phyloP scores from a whole-genome alignment of 352 stramenopile species.

The Pythium coloratum region DNA sequence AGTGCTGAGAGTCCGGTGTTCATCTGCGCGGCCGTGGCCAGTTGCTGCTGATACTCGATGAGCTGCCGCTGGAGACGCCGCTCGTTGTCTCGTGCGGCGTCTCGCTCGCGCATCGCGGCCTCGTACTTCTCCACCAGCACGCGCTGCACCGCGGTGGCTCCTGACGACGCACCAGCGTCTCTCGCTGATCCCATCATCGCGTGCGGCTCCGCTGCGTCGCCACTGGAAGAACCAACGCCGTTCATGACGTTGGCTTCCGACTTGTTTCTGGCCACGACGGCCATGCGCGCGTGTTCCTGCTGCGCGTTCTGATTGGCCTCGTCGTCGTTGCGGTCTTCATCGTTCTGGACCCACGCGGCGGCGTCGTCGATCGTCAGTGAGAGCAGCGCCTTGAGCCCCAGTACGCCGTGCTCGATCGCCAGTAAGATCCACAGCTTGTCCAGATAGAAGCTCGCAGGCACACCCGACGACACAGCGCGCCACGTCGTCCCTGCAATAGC shows the following conservation, averaged over 20 bases:
- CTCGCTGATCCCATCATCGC: background rate
- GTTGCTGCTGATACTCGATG: slow-evolving; percentile 21
- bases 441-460: slow-evolving; percentile 32
- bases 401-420: slow-evolving; percentile 61
- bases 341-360: slow-evolving; percentile 68
- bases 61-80: slow-evolving; percentile 31
- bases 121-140: slow-evolving; percentile 48
- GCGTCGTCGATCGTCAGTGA: slow-evolving; percentile 69
- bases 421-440: slow-evolving; percentile 66
- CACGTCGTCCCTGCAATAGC: slow-evolving; percentile 19
- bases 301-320: slow-evolving; percentile 30
- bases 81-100: slow-evolving; percentile 43
- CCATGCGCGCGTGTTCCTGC: slow-evolving; percentile 10
- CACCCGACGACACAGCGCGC: slow-evolving; percentile 10
- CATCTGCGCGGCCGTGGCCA: background rate
- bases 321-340: slow-evolving; percentile 61
- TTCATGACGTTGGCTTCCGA: background rate
- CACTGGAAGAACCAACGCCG: background rate
- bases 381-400: slow-evolving; percentile 63
- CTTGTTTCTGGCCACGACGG: background rate
- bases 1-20: background rate
- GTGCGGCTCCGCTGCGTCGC: background rate
- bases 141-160: slow-evolving; percentile 28
- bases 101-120: slow-evolving; percentile 38
- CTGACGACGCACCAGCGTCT: background rate